phyloP scores from a whole-genome alignment of 2,329 filamentous ascomycete genomes.

The Hymenoscyphus salicellus region DNA sequence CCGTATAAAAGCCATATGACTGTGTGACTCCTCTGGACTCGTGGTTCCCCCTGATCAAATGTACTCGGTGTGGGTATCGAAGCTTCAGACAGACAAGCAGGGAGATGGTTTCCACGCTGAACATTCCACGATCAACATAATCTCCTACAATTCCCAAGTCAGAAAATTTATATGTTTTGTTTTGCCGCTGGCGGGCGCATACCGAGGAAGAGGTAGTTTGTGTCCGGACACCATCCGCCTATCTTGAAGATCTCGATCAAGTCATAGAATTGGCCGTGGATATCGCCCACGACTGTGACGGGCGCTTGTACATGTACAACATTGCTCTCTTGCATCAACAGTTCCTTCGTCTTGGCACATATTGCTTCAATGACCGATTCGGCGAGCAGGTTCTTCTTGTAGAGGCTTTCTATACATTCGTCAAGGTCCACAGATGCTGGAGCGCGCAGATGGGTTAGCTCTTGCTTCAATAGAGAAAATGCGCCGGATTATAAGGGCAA shows the following conservation, averaged over 20 bases:
- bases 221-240: slow-evolving; percentile 93
- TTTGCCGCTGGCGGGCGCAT: slow-evolving; percentile 15
- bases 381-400: slow-evolving; percentile 93
- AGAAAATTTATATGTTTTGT: background rate
- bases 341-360: slow-evolving; percentile 97
- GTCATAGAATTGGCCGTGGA: slow-evolving; percentile 98
- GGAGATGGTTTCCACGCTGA: slow-evolving; percentile 98
- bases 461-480: background rate
- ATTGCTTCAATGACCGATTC: slow-evolving; percentile 98
- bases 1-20: slow-evolving; percentile 98
- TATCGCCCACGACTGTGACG: slow-evolving; percentile 96
- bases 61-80: slow-evolving; percentile 91
- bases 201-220: slow-evolving; percentile 98
- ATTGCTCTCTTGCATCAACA: slow-evolving; percentile 99
- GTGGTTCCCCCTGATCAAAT: slow-evolving; percentile 96
- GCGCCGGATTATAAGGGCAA: background rate
- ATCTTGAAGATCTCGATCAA: slow-evolving; percentile 99
- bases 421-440: slow-evolving; percentile 94
- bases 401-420: slow-evolving; percentile 94
- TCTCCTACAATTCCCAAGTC: slow-evolving; percentile 55
- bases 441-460: background rate
- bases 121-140: slow-evolving; percentile 97
- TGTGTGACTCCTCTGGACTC: slow-evolving; percentile 97
- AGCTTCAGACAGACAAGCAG: slow-evolving; percentile 95
- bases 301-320: slow-evolving; percentile 95